phyloP scores from a whole-genome alignment of 768 basidiomycete species.

The Lentinus tigrinus region DNA sequence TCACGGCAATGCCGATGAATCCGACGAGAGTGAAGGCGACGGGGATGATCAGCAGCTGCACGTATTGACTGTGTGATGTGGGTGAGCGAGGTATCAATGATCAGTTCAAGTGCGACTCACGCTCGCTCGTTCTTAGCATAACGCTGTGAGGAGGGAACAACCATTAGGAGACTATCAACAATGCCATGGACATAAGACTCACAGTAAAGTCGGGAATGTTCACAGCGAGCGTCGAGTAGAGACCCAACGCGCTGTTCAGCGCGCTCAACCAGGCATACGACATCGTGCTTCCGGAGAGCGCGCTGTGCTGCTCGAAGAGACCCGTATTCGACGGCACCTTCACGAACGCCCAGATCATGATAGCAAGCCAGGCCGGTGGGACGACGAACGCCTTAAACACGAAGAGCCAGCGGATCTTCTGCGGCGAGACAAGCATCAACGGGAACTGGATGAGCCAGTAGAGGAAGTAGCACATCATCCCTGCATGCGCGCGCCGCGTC shows the following conservation, averaged over 20 bases:
- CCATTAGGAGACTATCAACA: not conserved
- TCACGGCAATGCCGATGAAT: slow-evolving; percentile 80
- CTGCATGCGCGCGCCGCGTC: slow-evolving; percentile 34
- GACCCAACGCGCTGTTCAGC: slow-evolving; percentile 74
- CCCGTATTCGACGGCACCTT: slow-evolving; percentile 59
- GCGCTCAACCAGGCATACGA: slow-evolving; percentile 81
- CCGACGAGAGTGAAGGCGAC: slow-evolving; percentile 72
- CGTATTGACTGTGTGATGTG: slow-evolving; percentile 51
- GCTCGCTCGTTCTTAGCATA: slow-evolving; percentile 69
- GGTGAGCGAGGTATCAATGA: not conserved
- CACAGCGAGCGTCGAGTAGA: slow-evolving; percentile 69
- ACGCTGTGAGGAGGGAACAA: slow-evolving; percentile 39
- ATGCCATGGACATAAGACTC: slow-evolving; percentile 3
- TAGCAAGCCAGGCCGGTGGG: slow-evolving; percentile 46
- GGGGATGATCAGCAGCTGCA: slow-evolving; percentile 77
- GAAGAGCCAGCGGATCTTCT: slow-evolving; percentile 77
- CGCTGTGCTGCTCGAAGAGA: slow-evolving; percentile 51
- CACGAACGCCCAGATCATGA: slow-evolving; percentile 79
- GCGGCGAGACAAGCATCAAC: slow-evolving; percentile 73
- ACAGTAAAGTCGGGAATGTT: slow-evolving; percentile 85
- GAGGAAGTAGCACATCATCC: slow-evolving; percentile 73
- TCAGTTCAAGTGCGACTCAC: slow-evolving; percentile 37
- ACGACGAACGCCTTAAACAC: slow-evolving; percentile 55
- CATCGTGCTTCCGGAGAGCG: slow-evolving; percentile 50
- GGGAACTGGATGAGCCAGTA: slow-evolving; percentile 77